These are phyloP conservation scores for Alternaria angustiovoidea DNA, from an alignment of 2,329 filamentous ascomycete genomes.

Conservation along the genomic window DNA sequence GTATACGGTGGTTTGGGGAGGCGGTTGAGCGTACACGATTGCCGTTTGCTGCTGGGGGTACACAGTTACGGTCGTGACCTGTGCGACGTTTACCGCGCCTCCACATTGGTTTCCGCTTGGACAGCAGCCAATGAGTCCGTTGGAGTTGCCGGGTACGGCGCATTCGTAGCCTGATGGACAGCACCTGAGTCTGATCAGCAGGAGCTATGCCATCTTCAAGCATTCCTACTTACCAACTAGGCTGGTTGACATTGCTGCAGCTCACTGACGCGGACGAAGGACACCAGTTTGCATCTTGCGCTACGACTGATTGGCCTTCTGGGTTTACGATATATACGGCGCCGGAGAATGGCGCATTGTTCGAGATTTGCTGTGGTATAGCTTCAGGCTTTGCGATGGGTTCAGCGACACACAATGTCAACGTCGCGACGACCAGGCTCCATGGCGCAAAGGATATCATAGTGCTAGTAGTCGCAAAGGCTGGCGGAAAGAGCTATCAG, in stretches of 20 bases:
- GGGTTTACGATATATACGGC: conserved; percentile 50
- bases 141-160: conserved; percentile 40
- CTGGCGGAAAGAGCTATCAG: not conserved
- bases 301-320: conserved; percentile 44
- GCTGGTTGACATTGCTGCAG: conserved; percentile 53
- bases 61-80: conserved; percentile 48
- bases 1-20: conserved; percentile 35
- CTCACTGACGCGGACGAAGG: conserved; percentile 49
- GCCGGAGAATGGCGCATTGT: conserved; percentile 52
- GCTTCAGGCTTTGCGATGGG: conserved; percentile 40
- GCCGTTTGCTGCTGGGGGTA: conserved; percentile 40
- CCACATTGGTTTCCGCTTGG: conserved; percentile 45
- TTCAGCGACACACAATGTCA: conserved; percentile 29
- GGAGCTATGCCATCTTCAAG: not conserved
- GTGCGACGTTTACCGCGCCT: conserved; percentile 43
- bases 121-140: conserved; percentile 50
- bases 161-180: conserved; percentile 48
- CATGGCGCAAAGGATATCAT: conserved; percentile 30
- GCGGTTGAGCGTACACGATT: conserved; percentile 39
- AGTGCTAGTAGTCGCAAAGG: conserved; percentile 5
- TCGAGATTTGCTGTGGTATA: conserved; percentile 39
- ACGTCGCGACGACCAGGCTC: conserved; percentile 17
- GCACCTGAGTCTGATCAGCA: conserved; percentile 40
- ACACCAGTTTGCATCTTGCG: conserved; percentile 46
- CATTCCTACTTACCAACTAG: conserved; percentile 51